Conservation (phyloP, 306 rosid genomes). For the Rosa persica region DNA sequence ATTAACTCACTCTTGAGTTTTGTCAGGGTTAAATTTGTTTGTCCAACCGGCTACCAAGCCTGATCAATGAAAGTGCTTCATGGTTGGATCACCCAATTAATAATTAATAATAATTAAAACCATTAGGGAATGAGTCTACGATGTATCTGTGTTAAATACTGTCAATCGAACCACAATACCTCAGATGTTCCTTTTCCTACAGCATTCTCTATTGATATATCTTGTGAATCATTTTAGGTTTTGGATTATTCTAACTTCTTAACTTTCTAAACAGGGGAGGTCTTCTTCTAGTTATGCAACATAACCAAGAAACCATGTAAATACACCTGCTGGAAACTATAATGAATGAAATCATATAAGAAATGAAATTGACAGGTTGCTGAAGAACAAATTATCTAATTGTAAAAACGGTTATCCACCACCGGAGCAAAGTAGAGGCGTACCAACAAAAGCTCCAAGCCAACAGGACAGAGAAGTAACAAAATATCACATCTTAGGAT, state of each 20-base stretch:
- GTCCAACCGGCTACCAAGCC: not conserved
- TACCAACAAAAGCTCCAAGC: constrained; percentile 82
- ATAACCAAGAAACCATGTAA: not conserved
- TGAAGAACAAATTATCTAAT: not conserved
- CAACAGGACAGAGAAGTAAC: constrained; percentile 79
- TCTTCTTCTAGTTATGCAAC: not conserved
- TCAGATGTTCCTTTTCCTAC: not conserved
- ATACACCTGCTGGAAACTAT: not conserved
- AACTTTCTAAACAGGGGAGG: not conserved
- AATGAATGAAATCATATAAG: not conserved
- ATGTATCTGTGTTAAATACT: not conserved
- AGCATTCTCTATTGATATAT: not conserved
- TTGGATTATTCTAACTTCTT: not conserved
- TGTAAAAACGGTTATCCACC: constrained; percentile 8
- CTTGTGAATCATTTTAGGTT: not conserved
- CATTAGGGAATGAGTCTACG: not conserved
- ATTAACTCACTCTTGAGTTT: not conserved
- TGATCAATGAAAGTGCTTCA: not conserved
- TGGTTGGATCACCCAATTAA: not conserved
- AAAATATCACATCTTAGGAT: constrained; percentile 85
- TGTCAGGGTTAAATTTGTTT: not conserved
- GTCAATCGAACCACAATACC: not conserved
- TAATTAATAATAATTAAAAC: not conserved
- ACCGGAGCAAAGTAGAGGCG: constrained; percentile 16
- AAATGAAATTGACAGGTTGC: not conserved